Evolutionary conservation across 257 asterid species (phyloP).

Genomic region (Fraxinus excelsior): DNA sequence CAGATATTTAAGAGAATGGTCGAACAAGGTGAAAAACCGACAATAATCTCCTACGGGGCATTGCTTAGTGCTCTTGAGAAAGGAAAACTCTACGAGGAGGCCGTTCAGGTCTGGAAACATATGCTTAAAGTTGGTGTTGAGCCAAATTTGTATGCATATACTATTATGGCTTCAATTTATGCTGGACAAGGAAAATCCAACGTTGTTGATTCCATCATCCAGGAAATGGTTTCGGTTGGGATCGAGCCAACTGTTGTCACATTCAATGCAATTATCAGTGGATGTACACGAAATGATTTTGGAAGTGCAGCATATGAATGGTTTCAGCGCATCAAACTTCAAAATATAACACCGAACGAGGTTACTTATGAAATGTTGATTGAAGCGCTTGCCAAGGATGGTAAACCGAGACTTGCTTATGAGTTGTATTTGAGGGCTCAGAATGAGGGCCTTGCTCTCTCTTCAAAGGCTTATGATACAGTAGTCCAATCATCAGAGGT

Average conservation of each 20-base stretch:
- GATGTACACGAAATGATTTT: constrained; percentile 48
- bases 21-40: constrained; percentile 79
- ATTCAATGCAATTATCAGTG: constrained; percentile 84
- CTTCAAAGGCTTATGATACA: constrained; percentile 74
- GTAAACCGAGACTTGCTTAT: constrained; percentile 84
- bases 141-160: constrained; percentile 82
- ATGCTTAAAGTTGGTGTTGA: constrained; percentile 67
- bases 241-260: constrained; percentile 85
- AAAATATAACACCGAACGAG: constrained; percentile 64
- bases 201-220: constrained; percentile 54
- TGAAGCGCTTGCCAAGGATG: constrained; percentile 72
- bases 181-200: constrained; percentile 66
- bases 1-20: constrained; percentile 90
- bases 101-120: constrained; percentile 84
- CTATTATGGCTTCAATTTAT: constrained; percentile 85
- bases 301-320: constrained; percentile 73
- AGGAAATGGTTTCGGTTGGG: constrained; percentile 58
- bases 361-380: constrained; percentile 74
- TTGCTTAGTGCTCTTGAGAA: constrained; percentile 93
- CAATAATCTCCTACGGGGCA: constrained; percentile 83
- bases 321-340: constrained; percentile 68
- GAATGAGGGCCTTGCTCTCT: constrained; percentile 67
- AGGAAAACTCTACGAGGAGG: constrained; percentile 86
- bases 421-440: constrained; percentile 66
- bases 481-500: constrained; percentile 43